Base-by-base conservation (phyloP, 2,329 filamentous ascomycete genomes). In the Pseudogymnoascus destructans region DNA sequence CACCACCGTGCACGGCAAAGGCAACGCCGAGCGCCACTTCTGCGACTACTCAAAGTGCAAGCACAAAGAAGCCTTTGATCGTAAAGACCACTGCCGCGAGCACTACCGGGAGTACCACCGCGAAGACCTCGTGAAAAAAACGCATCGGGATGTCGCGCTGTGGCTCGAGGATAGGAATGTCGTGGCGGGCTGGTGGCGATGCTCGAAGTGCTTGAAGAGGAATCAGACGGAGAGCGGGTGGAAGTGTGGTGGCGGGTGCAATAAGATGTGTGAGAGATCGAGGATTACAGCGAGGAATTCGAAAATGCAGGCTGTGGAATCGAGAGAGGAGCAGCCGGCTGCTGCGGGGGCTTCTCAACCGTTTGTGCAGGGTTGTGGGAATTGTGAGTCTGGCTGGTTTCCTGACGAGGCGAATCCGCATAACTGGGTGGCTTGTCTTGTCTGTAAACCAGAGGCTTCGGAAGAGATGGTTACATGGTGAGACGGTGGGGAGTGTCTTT, bases 101-200 rank as follows among this genome's bases (percentile, higher is more conserved):
- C 76, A 79, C 61, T 65, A 75, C 38, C 67, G 75, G 23, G 74
- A 75, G 55, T 76, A 70, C 59, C 76, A 79, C 61, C 72, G 74
- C 35, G 68, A 73, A 40, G 71, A 75, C 57, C 57, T 70, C 11
- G 64, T 65, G 0, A 56, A 60, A 21, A 42, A 57, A 2, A 58
- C 62, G 61, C 38, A 57, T 13, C 57, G 55, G 7, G 59, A 58
- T n/a, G 63, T 67, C n/a, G 30, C 55, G 11, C 25, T 32, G 2
- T 69, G 66, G 66, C 21, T 62, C 8, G 58, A 35, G 2, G 64
- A 66, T 21, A 61, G 67, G 5, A 60, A 58, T 5, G 63, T 65
- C 3, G 55, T 54, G 5, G 2, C 55, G 0, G 56, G 59, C 1
- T 64, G 63, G 59, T 70, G 66, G 66, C 58, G 67, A 17, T 70